Evolutionary conservation across 1,284 basidiomycete species (phyloP), one percentile per base, ranked within the genome.

Genomic region (Mycena citricolor): DNA sequence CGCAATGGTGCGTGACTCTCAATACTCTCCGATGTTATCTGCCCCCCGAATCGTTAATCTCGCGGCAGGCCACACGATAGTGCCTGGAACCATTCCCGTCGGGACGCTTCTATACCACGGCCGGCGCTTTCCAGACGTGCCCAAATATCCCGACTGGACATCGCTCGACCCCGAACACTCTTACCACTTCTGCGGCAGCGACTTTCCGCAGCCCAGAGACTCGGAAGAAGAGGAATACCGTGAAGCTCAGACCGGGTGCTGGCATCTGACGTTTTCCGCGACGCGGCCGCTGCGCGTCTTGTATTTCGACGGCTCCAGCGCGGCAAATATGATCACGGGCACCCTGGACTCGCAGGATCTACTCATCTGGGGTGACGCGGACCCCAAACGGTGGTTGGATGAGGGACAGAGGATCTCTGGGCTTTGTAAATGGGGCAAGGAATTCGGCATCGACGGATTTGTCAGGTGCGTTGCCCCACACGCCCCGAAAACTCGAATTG

Each of bases 121-220:
- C 5, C 33, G 38, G 19, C 26, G 46, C 2, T n/a, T n/a, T n/a
- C n/a, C n/a, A n/a, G 29, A 56, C 11, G 29, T 64, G 20, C 68
- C 71, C 14, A 37, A 48, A 0, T 51, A 43, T 8, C 65, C 65
- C 2, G 69, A 72, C 13, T 72, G 70, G 68, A 49, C 61, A 8
- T 61, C 71, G 2, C 62, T 61, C n/a, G 70, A 72, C 50, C 62
- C 68, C 19, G 71, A 73, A 45, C 69, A 74, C 52, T 65, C 70
- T 0, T 54, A 59, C 22, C 2, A 61, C 16, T 70, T 68, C 42
- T 70, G 66, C 40, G 12, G 45, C 3, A 42, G 28, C 19, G 20
- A 11, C n/a, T n/a, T n/a, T n/a, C n/a, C n/a, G n/a, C n/a, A n/a
- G n/a, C n/a, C n/a, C 16, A 6, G 8, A 19, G 22, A 23, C 20